Base-by-base conservation (phyloP, 2,329 filamentous ascomycete genomes). In the Neofusicoccum sp. region DNA sequence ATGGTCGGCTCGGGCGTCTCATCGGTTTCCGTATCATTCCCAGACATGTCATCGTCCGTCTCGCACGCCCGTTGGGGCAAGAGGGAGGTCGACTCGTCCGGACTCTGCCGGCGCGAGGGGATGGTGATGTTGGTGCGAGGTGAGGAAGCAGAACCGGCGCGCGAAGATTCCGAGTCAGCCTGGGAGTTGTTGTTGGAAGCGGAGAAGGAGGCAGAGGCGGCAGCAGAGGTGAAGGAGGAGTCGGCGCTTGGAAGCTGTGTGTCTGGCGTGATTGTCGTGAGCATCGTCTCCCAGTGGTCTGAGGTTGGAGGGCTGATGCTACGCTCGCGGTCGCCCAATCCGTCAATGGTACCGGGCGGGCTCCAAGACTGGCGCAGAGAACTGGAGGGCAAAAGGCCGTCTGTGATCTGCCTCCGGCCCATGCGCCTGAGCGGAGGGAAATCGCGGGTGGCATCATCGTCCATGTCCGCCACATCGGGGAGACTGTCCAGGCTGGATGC, bases 291-390 rank as follows among this genome's bases (percentile, higher is more conserved):
- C 93, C 93, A 97, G 56, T 84, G 82, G 66, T 86, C 84, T 47
- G 78, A 78, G 56, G 81, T 79, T 5, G 89, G 89, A 0, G 89
- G 89, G 71, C 89, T 93, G n/a, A 92, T 79, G 74, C 92, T 96
- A 68, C 92, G 87, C 66, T 92, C 86, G 64, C 93, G 89, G 76
- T 97, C 92, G 41, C 92, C 93, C 14, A 97, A 84, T 3, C 92
- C 92, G 75, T 96, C 89, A 1, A 89, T 66, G 3, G 68, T 70
- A 2, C 69, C 67, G 36, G 54, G 34, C 6, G 74, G 74, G 48
- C 74, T 75, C 74, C 74, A 76, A 9, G 74, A 75, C 64, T 76
- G 74, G 63, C 74, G 73, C 41, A 76, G 66, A 29, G 75, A 76
- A 65, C 74, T 76, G 7, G 70, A 66, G 14, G 76, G 75, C 36